phyloP scores from a whole-genome alignment of 345 rosid genomes.

The Acer negundo region DNA sequence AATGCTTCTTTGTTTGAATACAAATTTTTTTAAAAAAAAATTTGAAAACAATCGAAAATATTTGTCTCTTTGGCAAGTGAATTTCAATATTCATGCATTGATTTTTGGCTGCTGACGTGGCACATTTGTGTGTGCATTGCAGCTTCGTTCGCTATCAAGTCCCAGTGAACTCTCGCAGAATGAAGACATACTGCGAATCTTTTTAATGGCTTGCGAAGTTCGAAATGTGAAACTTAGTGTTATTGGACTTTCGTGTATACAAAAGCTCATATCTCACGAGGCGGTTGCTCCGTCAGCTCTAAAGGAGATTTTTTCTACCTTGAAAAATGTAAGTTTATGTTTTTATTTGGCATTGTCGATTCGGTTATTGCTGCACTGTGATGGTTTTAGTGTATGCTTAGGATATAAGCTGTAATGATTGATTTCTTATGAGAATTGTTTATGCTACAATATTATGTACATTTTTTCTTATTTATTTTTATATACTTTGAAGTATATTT shows the following conservation, averaged over 20 bases:
- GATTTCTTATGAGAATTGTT: not conserved
- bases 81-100: not conserved
- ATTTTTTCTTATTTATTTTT: too few species aligned
- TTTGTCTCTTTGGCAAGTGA: too few species aligned
- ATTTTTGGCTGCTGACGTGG: not conserved
- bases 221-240: constrained; percentile 84
- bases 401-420: not conserved
- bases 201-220: constrained; percentile 93
- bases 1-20: not conserved
- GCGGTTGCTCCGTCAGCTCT: constrained; percentile 88
- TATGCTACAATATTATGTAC: not conserved
- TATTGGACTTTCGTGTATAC: constrained; percentile 91
- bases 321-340: constrained; percentile 75
- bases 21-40: not conserved
- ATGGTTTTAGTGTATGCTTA: not conserved
- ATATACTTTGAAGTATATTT: too few species aligned
- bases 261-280: constrained; percentile 95
- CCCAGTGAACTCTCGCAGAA: constrained; percentile 81
- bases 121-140: constrained; percentile 19
- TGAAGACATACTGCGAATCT: constrained; percentile 84
- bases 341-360: not conserved
- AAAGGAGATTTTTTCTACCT: constrained; percentile 73
- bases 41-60: not conserved
- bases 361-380: not conserved
- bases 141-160: constrained; percentile 86